A percentile compares a stretch with the other conserved stretches of the same genome.
Evolutionary conservation across 2,329 filamentous ascomycete genomes (phyloP).

Genomic region (Botrytis fabae): DNA sequence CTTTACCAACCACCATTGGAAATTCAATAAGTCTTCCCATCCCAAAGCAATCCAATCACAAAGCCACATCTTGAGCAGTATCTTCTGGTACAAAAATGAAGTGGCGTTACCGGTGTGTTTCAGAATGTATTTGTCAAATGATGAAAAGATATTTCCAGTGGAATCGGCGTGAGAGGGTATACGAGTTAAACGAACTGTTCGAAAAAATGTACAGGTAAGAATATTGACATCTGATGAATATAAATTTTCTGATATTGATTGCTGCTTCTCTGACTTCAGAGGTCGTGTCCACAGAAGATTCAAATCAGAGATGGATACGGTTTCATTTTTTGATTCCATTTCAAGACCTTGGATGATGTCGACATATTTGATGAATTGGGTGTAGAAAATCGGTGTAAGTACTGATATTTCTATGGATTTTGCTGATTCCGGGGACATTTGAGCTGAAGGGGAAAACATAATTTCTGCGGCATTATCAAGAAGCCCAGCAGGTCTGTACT

Average conservation of each 20-base stretch:
- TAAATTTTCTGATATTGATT: background rate
- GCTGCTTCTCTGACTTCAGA: background rate
- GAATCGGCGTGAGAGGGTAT: background rate
- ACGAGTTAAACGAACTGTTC: background rate
- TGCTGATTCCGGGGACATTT: conserved; percentile 23
- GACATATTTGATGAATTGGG: conserved; percentile 62
- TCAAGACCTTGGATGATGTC: conserved; percentile 7
- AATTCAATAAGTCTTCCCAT: conserved; percentile 13
- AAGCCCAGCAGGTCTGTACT: conserved; percentile 55
- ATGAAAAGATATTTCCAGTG: background rate
- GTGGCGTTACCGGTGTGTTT: background rate
- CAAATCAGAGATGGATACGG: background rate
- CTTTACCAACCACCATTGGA: conserved; percentile 3
- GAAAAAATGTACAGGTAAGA: background rate
- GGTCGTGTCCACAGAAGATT: conserved; percentile 4
- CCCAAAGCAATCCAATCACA: conserved; percentile 19
- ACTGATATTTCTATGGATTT: conserved; percentile 55
- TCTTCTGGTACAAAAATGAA: background rate
- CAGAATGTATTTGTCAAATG: conserved; percentile 8
- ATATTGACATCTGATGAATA: background rate
- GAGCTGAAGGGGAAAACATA: conserved; percentile 42
- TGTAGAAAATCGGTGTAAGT: conserved; percentile 66
- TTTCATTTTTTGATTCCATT: conserved; percentile 6
- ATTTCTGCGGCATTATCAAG: conserved; percentile 43
- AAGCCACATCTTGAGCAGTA: conserved; percentile 10